These are phyloP conservation scores for Tetrahymena thermophila DNA, from an alignment of 73 alveolate species.

Conservation along the genomic window DNA sequence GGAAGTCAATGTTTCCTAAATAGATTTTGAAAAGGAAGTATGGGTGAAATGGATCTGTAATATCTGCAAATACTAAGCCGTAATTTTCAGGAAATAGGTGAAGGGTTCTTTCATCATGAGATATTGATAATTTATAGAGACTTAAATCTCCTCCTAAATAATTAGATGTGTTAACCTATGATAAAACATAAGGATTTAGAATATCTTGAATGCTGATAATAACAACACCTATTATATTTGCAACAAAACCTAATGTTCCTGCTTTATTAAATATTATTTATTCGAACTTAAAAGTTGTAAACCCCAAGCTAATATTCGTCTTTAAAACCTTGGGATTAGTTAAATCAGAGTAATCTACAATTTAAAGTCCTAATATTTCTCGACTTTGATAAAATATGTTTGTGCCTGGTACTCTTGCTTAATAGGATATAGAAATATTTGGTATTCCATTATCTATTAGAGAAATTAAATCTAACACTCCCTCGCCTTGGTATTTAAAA, in stretches of 20 bases:
- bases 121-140: neutral
- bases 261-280: neutral
- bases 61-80: neutral
- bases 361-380: neutral
- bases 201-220: neutral
- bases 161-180: neutral
- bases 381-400: neutral
- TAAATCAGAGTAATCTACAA: neutral
- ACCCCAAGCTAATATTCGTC: neutral
- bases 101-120: neutral
- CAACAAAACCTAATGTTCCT: neutral
- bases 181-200: neutral
- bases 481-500: neutral
- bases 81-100: neutral
- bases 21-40: neutral
- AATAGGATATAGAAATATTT: neutral
- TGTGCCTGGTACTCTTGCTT: neutral
- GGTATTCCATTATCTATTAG: neutral
- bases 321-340: neutral
- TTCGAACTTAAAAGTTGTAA: neutral
- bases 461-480: neutral
- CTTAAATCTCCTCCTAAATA: neutral
- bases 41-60: neutral
- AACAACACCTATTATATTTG: neutral
- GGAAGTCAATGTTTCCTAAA: neutral